Evolutionary conservation across 2,329 filamentous ascomycete species (phyloP).

Genomic region (Tolypocladium endophyticum): DNA sequence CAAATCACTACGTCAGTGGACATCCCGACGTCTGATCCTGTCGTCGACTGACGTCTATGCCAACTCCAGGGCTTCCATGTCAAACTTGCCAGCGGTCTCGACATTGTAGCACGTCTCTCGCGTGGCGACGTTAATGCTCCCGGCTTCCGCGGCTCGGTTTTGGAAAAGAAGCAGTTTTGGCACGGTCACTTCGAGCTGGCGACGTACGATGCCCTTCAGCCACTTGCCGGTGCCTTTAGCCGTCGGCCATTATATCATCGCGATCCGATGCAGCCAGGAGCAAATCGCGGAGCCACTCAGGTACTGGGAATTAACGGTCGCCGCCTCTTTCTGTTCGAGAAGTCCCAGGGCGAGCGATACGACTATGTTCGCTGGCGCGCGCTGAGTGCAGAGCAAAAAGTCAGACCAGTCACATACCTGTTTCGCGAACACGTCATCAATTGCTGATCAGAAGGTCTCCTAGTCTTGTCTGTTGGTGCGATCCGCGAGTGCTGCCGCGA

Average conservation of each 20-base stretch:
- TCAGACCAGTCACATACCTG: background rate
- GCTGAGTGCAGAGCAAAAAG: constrained; percentile 2
- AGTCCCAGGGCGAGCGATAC: constrained; percentile 1
- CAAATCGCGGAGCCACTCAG: no score
- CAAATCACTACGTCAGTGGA: constrained; percentile 14
- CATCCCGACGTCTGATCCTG: background rate
- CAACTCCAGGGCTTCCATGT: constrained; percentile 4
- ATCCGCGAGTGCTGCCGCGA: constrained; percentile 8
- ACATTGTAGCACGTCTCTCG: constrained; percentile 5
- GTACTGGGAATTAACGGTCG: constrained; percentile 1
- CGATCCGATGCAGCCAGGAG: background rate
- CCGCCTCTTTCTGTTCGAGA: constrained; percentile 5
- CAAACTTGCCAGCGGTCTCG: background rate
- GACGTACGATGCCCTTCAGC: constrained; percentile 1
- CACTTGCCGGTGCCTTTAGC: background rate
- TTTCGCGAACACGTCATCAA: background rate
- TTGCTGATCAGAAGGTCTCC: background rate
- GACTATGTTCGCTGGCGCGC: constrained; percentile 5
- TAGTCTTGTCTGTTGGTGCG: constrained; percentile 7
- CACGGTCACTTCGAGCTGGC: constrained; percentile 5
- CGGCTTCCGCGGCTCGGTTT: background rate
- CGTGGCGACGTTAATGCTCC: constrained; percentile 4
- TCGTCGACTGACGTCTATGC: background rate
- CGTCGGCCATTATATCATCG: constrained; percentile 4
- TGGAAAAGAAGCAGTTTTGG: background rate